Base-by-base conservation (phyloP, 2,329 filamentous ascomycete species). In the Ceratocystis harringtonii region DNA sequence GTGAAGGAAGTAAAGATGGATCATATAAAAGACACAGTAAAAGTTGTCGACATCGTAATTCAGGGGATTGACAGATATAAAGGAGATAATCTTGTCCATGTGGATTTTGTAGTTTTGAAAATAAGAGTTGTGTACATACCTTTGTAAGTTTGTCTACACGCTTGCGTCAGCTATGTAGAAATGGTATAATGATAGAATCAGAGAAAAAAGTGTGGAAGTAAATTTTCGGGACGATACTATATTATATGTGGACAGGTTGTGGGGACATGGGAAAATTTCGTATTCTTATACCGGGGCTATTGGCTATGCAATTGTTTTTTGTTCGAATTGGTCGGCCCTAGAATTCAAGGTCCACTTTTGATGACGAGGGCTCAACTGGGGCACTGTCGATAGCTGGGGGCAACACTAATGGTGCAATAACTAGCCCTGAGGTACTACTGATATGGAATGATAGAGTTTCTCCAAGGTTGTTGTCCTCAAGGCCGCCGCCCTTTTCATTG, bases 401-500 rank as follows among this genome's bases (percentile, higher is more conserved):
- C 55, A 99, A 78, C 73, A 88, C 94, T 75, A 91, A 96, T 0
- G 91, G 90, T 71, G 87, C 89, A 69, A 99, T 90, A 48, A 90
- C 82, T 69, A 99, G 84, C 63, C 90, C 92, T 70, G 83, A 86
- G 2, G 83, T 81, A 71, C 90, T 81, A 73, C 90, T 96, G 63
- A 99, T 76, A 68, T 86, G 92, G 74, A 99, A 99, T 3, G 91
- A 91, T 75, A 96, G 82, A 75, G 96, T 91, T 71, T 95, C 89
- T 28, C 89, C 85, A 64, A 87, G 81, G 68, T 84, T 85, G 66
- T 83, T 83, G 48, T 82, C 79, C 67, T 84, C 84, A 1, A 83
- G 81, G 8, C 90, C 90, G 1, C 91, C 91, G 1, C 94, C 92
- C 69, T 89, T 90, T 73, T 97, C 92, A 67, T 95, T 89, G 69